Conservation (phyloP, 257 asterid genomes). For the Nicotiana attenuata region DNA sequence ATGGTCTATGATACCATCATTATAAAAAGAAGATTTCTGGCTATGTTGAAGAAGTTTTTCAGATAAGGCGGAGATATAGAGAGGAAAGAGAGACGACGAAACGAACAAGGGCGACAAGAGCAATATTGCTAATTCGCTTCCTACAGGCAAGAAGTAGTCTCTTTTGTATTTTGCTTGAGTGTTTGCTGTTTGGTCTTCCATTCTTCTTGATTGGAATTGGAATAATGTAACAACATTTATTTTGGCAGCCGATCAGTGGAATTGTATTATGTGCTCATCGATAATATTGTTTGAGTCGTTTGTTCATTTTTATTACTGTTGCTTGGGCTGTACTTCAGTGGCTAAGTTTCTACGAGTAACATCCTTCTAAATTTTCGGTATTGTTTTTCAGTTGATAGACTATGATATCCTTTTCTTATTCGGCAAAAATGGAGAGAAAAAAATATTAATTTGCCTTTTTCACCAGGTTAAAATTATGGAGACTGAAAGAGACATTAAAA, state of each 20-base stretch:
- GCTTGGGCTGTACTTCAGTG: not conserved
- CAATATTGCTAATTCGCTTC: not conserved
- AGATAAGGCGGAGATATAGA: not conserved
- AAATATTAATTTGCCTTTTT: too few species aligned
- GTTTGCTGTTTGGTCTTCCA: not conserved
- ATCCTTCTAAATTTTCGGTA: not conserved
- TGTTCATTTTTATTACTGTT: not conserved
- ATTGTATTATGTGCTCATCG: not conserved
- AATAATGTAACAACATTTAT: too few species aligned
- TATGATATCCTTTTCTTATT: not conserved
- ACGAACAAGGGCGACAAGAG: not conserved
- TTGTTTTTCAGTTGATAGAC: not conserved
- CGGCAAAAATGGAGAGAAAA: not conserved
- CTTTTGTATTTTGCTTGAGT: not conserved
- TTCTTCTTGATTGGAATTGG: not conserved
- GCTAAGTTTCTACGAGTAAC: not conserved
- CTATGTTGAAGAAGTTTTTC: not conserved
- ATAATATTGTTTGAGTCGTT: not conserved
- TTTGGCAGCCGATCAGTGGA: not conserved
- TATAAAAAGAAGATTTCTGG: not conserved
- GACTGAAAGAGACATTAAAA: not conserved
- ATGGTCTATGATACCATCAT: too few species aligned
- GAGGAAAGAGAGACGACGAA: not conserved
- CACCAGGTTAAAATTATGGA: too few species aligned
- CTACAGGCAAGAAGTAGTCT: not conserved